Evolutionary conservation across 352 stramenopile genomes (phyloP).

Genomic region (Phytophthora boehmeriae): DNA sequence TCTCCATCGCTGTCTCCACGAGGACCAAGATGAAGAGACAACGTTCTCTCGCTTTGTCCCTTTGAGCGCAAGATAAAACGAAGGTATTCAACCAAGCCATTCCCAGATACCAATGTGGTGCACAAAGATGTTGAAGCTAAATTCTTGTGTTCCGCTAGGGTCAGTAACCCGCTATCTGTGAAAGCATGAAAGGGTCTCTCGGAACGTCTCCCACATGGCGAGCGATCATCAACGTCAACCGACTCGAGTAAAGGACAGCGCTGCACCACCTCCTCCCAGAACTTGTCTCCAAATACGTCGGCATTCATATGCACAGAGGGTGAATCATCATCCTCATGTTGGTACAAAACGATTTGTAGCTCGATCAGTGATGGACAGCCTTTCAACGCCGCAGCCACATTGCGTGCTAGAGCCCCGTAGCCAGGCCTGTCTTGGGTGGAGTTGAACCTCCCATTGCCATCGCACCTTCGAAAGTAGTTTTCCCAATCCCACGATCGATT

Average conservation of each 20-base stretch:
- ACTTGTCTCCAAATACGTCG: conserved; percentile 46
- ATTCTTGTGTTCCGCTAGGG: conserved; percentile 34
- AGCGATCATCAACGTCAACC: conserved; percentile 32
- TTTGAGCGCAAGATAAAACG: conserved; percentile 25
- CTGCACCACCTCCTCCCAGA: conserved; percentile 28
- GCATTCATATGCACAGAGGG: conserved; percentile 22
- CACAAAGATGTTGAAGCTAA: conserved; percentile 38
- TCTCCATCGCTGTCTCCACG: conserved; percentile 26
- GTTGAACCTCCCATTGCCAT: background rate
- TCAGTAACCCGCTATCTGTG: conserved; percentile 35
- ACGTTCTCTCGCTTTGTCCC: conserved; percentile 13
- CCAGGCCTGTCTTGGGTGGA: conserved; percentile 9
- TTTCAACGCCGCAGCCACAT: conserved; percentile 32
- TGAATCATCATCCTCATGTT: conserved; percentile 33
- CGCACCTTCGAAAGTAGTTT: conserved; percentile 35
- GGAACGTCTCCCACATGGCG: conserved; percentile 30
- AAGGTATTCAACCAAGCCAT: conserved; percentile 47
- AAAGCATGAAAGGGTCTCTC: conserved; percentile 37
- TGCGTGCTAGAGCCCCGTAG: conserved; percentile 34
- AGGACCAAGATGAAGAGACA: conserved; percentile 36
- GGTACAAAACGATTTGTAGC: conserved; percentile 45
- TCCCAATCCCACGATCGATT: conserved; percentile 50
- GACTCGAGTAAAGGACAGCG: conserved; percentile 38
- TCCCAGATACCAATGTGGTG: conserved; percentile 36
- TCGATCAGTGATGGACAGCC: conserved; percentile 41